These are phyloP conservation scores for Candida railenensis DNA, from an alignment of 805 yeast species.

Conservation along the genomic window DNA sequence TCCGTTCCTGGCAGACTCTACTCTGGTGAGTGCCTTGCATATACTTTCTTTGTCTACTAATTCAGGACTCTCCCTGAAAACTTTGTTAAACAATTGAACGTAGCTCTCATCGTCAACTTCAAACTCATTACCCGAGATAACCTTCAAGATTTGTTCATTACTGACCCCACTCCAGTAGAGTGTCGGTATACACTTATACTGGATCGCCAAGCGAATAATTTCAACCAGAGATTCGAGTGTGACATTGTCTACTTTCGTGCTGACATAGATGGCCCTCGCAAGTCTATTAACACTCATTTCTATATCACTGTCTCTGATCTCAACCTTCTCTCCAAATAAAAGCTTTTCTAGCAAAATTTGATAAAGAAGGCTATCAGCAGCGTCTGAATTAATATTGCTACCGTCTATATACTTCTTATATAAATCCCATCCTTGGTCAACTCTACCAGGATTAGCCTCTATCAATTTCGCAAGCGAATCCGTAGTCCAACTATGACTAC, in stretches of 20 bases:
- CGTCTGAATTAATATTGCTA: conserved; percentile 14
- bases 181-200: not conserved
- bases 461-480: conserved; percentile 22
- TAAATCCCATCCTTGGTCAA: conserved; percentile 48
- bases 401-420: conserved; percentile 25
- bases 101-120: conserved; percentile 5
- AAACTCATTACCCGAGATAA: not conserved
- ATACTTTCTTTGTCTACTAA: conserved; percentile 11
- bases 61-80: conserved; percentile 12
- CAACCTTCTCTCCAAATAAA: conserved; percentile 36
- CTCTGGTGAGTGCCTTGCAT: conserved; percentile 7
- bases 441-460: conserved; percentile 53
- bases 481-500: conserved; percentile 14
- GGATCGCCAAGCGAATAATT: not conserved
- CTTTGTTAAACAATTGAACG: conserved; percentile 12
- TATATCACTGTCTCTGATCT: conserved; percentile 27
- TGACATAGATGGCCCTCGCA: conserved; percentile 11
- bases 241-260: not conserved
- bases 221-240: not conserved
- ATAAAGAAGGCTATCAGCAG: conserved; percentile 15
- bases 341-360: conserved; percentile 32
- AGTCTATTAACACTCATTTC: conserved; percentile 11
- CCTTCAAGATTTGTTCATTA: not conserved
- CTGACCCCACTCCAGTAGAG: not conserved
- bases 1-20: conserved; percentile 16